These are phyloP conservation scores for Monosporascus sp. DNA, from an alignment of 2,329 filamentous ascomycete species.

Conservation along the genomic window DNA sequence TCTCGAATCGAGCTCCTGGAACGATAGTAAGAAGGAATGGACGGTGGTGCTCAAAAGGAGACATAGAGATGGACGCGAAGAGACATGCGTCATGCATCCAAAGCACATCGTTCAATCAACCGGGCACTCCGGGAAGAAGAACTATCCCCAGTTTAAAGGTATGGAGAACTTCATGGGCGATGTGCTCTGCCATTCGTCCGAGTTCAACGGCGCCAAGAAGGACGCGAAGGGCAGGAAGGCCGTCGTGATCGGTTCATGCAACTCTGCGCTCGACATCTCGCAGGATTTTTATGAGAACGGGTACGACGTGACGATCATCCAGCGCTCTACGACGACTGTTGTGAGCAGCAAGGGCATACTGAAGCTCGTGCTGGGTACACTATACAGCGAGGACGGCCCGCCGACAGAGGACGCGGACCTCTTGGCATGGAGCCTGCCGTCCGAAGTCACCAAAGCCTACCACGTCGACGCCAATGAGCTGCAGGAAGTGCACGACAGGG, in stretches of 20 bases:
- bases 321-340: slow-evolving; percentile 52
- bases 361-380: slow-evolving; percentile 45
- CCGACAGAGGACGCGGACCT: slow-evolving; percentile 63
- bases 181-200: slow-evolving; percentile 48
- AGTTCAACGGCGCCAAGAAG: slow-evolving; percentile 39
- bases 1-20: slow-evolving; percentile 39
- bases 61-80: slow-evolving; percentile 22
- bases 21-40: slow-evolving; percentile 46
- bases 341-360: slow-evolving; percentile 44
- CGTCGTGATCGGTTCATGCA: slow-evolving; percentile 53
- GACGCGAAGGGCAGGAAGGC: slow-evolving; percentile 40
- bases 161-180: slow-evolving; percentile 46
- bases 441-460: slow-evolving; percentile 53
- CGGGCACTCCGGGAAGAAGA: slow-evolving; percentile 62
- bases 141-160: slow-evolving; percentile 52
- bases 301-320: slow-evolving; percentile 54
- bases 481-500: slow-evolving; percentile 29
- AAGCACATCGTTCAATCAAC: slow-evolving; percentile 63
- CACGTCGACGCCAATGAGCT: slow-evolving; percentile 40
- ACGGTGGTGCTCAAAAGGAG: slow-evolving; percentile 33
- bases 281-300: slow-evolving; percentile 54
- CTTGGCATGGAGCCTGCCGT: slow-evolving; percentile 50
- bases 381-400: slow-evolving; percentile 48
- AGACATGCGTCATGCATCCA: slow-evolving; percentile 52
- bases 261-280: slow-evolving; percentile 54